These are phyloP conservation scores for Mortierella sp. DNA, from an alignment of 371 early-diverging fungal species.

Conservation along the genomic window DNA sequence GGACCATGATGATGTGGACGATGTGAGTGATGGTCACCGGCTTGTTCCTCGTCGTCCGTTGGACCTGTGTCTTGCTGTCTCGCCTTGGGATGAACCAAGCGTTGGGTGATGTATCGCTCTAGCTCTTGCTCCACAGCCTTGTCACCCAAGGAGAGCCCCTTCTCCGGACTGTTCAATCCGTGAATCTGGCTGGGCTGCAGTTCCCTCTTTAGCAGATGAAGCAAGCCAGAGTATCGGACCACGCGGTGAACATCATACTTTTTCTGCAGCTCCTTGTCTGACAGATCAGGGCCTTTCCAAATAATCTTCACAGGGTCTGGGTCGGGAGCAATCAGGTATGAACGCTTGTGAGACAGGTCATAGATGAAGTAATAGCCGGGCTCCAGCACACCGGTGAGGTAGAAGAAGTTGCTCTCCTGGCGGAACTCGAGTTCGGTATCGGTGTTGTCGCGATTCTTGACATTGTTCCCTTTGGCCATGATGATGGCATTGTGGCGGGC, in stretches of 20 bases:
- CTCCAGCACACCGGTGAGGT: slow-evolving; percentile 65
- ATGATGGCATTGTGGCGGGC: slow-evolving; percentile 26
- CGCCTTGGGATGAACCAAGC: slow-evolving; percentile 19
- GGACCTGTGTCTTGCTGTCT: neutral
- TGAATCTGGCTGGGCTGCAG: slow-evolving; percentile 53
- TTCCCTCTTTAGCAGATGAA: slow-evolving; percentile 39
- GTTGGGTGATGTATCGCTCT: slow-evolving; percentile 41
- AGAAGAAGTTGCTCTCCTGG: slow-evolving; percentile 68
- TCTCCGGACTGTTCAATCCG: slow-evolving; percentile 43
- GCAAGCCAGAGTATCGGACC: slow-evolving; percentile 46
- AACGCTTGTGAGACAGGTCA: slow-evolving; percentile 43
- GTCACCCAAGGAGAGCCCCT: slow-evolving; percentile 21
- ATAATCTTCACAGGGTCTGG: slow-evolving; percentile 54
- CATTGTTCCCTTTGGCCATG: slow-evolving; percentile 51
- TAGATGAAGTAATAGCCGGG: slow-evolving; percentile 64
- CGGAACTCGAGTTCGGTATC: slow-evolving; percentile 65
- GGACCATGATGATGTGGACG: slow-evolving; percentile 39
- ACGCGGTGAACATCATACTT: slow-evolving; percentile 65
- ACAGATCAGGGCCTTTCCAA: slow-evolving; percentile 62
- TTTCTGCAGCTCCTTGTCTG: slow-evolving; percentile 53
- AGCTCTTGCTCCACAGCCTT: slow-evolving; percentile 40
- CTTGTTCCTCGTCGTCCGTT: neutral
- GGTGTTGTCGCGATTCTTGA: slow-evolving; percentile 58
- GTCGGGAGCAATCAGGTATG: slow-evolving; percentile 62
- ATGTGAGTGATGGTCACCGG: too few species aligned